Base-by-base conservation (phyloP, 2,329 filamentous ascomycete genomes). In the Periconia sp. region DNA sequence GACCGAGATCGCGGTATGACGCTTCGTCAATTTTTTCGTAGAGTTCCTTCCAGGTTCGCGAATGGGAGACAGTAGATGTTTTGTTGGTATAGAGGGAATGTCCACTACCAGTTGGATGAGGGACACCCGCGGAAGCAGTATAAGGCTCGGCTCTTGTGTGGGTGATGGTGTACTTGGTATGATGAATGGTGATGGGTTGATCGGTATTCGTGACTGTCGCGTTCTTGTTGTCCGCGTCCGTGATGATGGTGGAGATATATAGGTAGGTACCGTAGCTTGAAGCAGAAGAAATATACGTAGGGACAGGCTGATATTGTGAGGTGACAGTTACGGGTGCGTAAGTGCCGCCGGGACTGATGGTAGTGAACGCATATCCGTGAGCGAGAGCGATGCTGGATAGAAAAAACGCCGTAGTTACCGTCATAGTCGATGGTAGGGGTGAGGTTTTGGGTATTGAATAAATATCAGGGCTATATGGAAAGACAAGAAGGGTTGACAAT, bases 281-380 rank as follows among this genome's bases (percentile, higher is more conserved):
- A 20, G 45, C 41, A 7, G 23, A 47, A 6, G 52, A 45, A 17
- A 59, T 58, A 49, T 65, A 71, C 27, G 68, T 70, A 1, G 68
- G 64, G 55, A 71, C 59, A 1, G 65, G 31, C 58, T 71, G 69
- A 55, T 71, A 59, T 55, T 69, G 68, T 6, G 57, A 51, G 42
- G 69, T 72, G 49, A 72, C 62, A 30, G 68, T 71, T 41, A 67
- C 58, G 0, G 68, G 65, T 2, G 51, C 37, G 55, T 69, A 59
- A 40, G 59, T 61, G 41, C 67, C 61, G 33, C 65, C 64, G 1
- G 66, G 66, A 40, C 56, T 52, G 50, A 71, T 60, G 37, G 67
- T 70, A 27, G 68, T 65, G 55, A 68, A 69, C 18, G 59, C 67
- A 45, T 59, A 55, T 40, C 53, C 58, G 41, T 65, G 62, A 33